Percentiles rank a stretch among this genome's conserved stretches.
Conservation (phyloP, 345 rosid genomes). For the thale cress (Arabidopsis thaliana) region DNA sequence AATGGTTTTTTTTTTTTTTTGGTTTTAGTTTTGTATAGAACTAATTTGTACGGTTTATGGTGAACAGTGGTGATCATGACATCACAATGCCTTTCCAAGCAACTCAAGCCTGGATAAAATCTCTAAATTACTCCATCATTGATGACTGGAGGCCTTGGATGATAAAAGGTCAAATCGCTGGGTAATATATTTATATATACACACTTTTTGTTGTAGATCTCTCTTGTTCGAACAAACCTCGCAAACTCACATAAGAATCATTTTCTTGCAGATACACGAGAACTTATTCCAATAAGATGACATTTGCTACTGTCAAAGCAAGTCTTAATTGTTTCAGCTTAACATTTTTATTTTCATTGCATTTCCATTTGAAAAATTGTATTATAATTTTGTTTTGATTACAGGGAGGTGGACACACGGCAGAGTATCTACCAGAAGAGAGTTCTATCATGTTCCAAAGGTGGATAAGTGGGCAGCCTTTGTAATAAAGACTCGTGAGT, state of each 20-base stretch:
- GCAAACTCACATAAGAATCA: background rate
- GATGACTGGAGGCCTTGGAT: slow-evolving; percentile 67
- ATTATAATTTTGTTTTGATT: background rate
- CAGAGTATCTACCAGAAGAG: slow-evolving; percentile 30
- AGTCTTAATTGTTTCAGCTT: background rate
- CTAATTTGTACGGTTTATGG: too few relatives aligned
- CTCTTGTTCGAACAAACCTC: background rate
- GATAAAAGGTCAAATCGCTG: slow-evolving; percentile 55
- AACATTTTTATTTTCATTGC: background rate
- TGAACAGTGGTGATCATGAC: slow-evolving; percentile 65
- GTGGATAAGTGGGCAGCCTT: slow-evolving; percentile 37
- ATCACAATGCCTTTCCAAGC: slow-evolving; percentile 48
- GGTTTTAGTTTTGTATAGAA: background rate
- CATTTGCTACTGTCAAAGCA: slow-evolving; percentile 75
- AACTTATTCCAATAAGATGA: slow-evolving; percentile 46
- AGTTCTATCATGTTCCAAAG: slow-evolving; percentile 30
- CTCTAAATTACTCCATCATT: slow-evolving; percentile 53
- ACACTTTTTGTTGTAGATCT: background rate
- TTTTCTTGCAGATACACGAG: slow-evolving; percentile 57
- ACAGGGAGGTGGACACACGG: slow-evolving; percentile 44
- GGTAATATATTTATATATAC: slow-evolving; percentile 8
- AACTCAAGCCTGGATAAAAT: slow-evolving; percentile 64
- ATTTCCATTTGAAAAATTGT: background rate
- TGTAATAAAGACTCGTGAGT: slow-evolving; percentile 7
- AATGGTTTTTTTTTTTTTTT: background rate